These are phyloP conservation scores for Lactarius hatsudake DNA, from an alignment of 768 basidiomycete genomes.

Conservation along the genomic window DNA sequence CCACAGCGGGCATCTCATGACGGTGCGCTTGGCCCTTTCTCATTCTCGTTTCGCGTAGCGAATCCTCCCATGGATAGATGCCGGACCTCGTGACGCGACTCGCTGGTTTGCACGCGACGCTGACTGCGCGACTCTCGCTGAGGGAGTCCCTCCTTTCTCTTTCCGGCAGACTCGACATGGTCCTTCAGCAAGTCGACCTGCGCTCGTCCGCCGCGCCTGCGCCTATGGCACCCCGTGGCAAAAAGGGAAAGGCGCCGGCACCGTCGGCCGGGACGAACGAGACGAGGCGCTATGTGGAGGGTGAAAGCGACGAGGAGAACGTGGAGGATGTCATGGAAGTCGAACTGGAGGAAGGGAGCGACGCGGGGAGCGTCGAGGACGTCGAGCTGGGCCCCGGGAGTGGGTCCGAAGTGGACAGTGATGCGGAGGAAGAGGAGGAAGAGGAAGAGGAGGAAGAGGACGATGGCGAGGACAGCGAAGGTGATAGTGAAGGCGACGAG, in stretches of 20 bases:
- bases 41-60: constrained; percentile 1
- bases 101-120: constrained; percentile 76
- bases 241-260: constrained; percentile 39
- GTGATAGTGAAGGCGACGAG: constrained; percentile 43
- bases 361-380: constrained; percentile 75
- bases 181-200: constrained; percentile 90
- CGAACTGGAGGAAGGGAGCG: constrained; percentile 60
- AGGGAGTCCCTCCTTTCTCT: constrained; percentile 84
- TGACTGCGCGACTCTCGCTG: constrained; percentile 74
- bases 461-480: constrained; percentile 54
- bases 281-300: constrained; percentile 63
- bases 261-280: constrained; percentile 33
- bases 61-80: constrained; percentile 50
- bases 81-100: constrained; percentile 89
- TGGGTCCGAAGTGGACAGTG: constrained; percentile 49
- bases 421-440: constrained; percentile 46
- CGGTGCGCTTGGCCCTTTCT: constrained; percentile 51
- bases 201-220: constrained; percentile 71
- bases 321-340: constrained; percentile 44
- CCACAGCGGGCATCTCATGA: constrained; percentile 91
- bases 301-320: constrained; percentile 71
- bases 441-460: constrained; percentile 62
- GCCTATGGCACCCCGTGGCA: constrained; percentile 42
- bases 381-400: constrained; percentile 69
- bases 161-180: constrained; percentile 89